phyloP scores from a whole-genome alignment of 140 eudicot species.

The Senecio squalidus region DNA sequence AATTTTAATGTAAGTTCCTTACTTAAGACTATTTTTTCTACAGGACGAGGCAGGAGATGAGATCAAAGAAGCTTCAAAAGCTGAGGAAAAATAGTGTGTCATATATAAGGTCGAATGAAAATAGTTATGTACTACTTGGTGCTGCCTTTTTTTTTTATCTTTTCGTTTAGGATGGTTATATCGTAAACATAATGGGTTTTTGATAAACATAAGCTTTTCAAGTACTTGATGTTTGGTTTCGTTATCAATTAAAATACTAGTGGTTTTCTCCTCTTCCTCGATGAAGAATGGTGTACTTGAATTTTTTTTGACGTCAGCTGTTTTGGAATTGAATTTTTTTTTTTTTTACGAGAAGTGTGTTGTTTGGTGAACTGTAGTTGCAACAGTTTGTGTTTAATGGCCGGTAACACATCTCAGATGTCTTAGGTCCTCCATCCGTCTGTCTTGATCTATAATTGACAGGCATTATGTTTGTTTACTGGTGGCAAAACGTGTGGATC shows the following conservation, averaged over 20 bases:
- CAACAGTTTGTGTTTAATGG: too few relatives aligned
- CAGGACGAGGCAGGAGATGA: constrained; percentile 53
- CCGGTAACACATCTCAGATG: too few relatives aligned
- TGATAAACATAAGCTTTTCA: constrained; percentile 16
- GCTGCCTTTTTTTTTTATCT: neutral
- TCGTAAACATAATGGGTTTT: neutral
- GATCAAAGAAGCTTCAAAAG: constrained; percentile 45
- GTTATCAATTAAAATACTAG: neutral
- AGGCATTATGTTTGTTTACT: too few relatives aligned
- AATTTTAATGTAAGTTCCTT: neutral
- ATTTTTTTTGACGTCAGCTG: too few relatives aligned
- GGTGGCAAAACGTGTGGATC: too few relatives aligned
- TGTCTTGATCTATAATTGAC: too few relatives aligned
- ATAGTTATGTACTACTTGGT: neutral
- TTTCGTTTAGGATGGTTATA: neutral
- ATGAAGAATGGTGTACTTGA: neutral
- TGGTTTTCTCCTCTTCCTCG: neutral
- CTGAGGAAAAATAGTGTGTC: neutral
- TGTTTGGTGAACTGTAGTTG: too few relatives aligned
- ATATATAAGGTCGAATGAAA: neutral
- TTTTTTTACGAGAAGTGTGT: too few relatives aligned
- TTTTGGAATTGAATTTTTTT: too few relatives aligned
- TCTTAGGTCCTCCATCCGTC: too few relatives aligned
- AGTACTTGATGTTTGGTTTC: constrained; percentile 13
- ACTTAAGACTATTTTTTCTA: neutral